Conservation (phyloP, 345 rosid genomes). For the Murraya paniculata region DNA sequence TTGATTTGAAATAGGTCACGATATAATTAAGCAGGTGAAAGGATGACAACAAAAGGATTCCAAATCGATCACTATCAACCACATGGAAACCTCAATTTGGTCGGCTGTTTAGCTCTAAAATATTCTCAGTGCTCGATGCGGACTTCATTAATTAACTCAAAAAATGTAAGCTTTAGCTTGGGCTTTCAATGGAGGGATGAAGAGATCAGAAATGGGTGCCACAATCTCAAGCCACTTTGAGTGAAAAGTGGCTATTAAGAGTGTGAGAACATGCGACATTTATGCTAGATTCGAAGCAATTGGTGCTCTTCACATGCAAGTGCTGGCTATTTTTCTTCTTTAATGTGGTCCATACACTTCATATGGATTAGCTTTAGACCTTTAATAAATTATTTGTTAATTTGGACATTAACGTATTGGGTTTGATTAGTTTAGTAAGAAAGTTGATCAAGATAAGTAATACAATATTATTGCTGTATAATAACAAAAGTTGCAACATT, state of each 20-base stretch:
- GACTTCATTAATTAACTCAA: slow-evolving; percentile 27
- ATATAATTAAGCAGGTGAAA: slow-evolving; percentile 18
- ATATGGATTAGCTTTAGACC: slow-evolving; percentile 28
- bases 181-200: slow-evolving; percentile 20
- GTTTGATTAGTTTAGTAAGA: slow-evolving; percentile 25
- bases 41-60: slow-evolving; percentile 37
- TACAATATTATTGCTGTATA: slow-evolving; percentile 17
- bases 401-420: slow-evolving; percentile 23
- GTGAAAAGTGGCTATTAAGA: slow-evolving; percentile 29
- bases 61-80: slow-evolving; percentile 46
- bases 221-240: slow-evolving; percentile 37
- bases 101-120: slow-evolving; percentile 41
- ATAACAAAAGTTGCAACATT: slow-evolving; percentile 19
- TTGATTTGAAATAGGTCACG: not conserved
- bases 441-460: slow-evolving; percentile 20
- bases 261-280: slow-evolving; percentile 39
- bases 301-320: slow-evolving; percentile 49
- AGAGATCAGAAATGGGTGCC: slow-evolving; percentile 25
- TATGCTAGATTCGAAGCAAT: slow-evolving; percentile 46
- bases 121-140: slow-evolving; percentile 34
- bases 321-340: slow-evolving; percentile 11
- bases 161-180: slow-evolving; percentile 26
- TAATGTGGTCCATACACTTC: slow-evolving; percentile 40
- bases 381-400: slow-evolving; percentile 10
- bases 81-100: slow-evolving; percentile 53